Evolutionary conservation across 75 land plant species (phyloP).

Genomic region (Cryptomeria japonica): DNA sequence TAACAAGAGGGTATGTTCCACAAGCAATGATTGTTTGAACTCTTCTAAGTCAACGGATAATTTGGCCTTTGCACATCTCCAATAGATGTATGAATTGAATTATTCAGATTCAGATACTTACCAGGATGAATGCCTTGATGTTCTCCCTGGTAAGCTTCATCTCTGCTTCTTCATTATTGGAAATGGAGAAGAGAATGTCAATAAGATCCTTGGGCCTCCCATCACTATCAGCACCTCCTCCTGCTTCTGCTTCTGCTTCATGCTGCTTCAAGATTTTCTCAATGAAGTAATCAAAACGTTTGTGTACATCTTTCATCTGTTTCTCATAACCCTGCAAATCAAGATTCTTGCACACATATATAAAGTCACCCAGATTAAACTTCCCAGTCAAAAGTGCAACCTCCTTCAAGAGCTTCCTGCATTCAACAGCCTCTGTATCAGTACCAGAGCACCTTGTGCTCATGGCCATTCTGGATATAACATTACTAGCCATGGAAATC

Average conservation of each 20-base stretch:
- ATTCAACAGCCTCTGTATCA: conserved; percentile 21
- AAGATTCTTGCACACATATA: conserved; percentile 4
- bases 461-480: conserved; percentile 39
- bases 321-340: conserved; percentile 38
- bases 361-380: conserved; percentile 37
- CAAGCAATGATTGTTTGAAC: no score
- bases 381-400: conserved; percentile 22
- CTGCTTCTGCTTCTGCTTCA: conserved; percentile 9
- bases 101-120: neutral
- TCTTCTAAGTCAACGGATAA: no score
- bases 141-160: conserved; percentile 20
- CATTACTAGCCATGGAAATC: conserved; percentile 9
- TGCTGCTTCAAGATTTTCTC: conserved; percentile 34
- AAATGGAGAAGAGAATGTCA: conserved; percentile 18
- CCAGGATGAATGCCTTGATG: conserved; percentile 31
- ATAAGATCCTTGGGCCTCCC: neutral
- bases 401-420: conserved; percentile 25
- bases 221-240: neutral
- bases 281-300: conserved; percentile 30
- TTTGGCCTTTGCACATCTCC: no score
- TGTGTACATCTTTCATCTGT: conserved; percentile 17
- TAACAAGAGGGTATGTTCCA: no score
- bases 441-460: conserved; percentile 19
- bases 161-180: conserved; percentile 14
- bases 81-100: no score